These are phyloP conservation scores for Boletus patriciae DNA, from an alignment of 768 basidiomycete genomes.

Conservation along the genomic window DNA sequence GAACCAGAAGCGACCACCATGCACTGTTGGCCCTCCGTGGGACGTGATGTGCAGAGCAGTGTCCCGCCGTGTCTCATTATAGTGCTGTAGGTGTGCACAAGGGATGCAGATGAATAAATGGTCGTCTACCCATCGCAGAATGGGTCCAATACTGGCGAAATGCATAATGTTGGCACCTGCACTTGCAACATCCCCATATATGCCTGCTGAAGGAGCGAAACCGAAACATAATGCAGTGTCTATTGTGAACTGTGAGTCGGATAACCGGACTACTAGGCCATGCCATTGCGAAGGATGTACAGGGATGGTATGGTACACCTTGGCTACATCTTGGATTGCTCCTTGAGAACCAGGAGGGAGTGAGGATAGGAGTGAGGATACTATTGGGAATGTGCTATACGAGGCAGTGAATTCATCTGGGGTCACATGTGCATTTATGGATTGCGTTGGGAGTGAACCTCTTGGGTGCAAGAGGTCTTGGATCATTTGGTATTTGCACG, in stretches of 20 bases:
- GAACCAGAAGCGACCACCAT: too few species aligned
- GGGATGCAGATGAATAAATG: constrained; percentile 25
- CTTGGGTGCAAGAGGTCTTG: too few species aligned
- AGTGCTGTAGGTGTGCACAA: fast-evolving
- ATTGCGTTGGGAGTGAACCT: too few species aligned
- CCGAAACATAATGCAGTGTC: constrained; percentile 32
- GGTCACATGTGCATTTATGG: constrained; percentile 37
- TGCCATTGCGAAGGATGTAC: constrained; percentile 38
- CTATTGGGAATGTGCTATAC: not conserved
- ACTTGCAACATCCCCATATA: constrained; percentile 28
- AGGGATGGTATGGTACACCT: constrained; percentile 27
- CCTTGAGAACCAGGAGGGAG: not conserved
- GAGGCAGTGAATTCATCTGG: not conserved
- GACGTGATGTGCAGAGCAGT: too few species aligned
- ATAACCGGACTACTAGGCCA: constrained; percentile 27
- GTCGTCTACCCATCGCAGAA: constrained; percentile 32
- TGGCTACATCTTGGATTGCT: not conserved
- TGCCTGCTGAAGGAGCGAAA: constrained; percentile 17
- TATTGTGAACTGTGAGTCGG: constrained; percentile 1
- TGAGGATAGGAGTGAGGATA: fast-evolving
- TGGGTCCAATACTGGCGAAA: constrained; percentile 28
- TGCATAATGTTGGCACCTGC: too few species aligned
- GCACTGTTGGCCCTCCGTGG: too few species aligned
- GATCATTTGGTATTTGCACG: too few species aligned
- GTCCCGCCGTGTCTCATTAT: not conserved